Evolutionary conservation across 139 green algal genomes (phyloP), one percentile per base, ranked within the genome.

Genomic region (Deuterostichococcus epilithicus): DNA sequence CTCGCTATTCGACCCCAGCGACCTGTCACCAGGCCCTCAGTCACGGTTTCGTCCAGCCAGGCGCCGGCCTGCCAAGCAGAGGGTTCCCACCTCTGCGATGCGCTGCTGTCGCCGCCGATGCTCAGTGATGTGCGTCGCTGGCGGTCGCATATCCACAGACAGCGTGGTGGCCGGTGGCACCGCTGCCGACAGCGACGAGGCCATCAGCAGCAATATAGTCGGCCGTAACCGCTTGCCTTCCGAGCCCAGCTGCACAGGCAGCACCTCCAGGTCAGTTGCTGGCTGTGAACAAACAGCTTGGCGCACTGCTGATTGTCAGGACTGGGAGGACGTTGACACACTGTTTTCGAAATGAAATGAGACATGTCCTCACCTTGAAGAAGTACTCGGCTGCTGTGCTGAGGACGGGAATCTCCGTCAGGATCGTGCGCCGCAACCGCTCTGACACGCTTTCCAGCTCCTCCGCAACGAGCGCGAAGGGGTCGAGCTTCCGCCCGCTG

Each of bases 221-320:
- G 94, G 92, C 1, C 95, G 83, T 39, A 98, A 79, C 5, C 95
- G 88, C 85, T 98, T 99, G 71, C 96, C 96, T 74, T 97, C 90
- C 0, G 92, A 85, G 32, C 95, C 94, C 3, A 85, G 65, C 76
- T 84, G 80, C 65, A 78, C 22, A 20, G 18, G 72, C 72, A 76
- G 1, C 70, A 45, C n/a, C 67, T 25, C 34, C 33, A 42, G 65
- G 15, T 70, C 15, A 26, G 2, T 26, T 70, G 65, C 65, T 36
- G 65, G 65, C 1, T 15, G 8, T 73, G 34, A 42, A 23, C 34
- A 32, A 59, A 13, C 3, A 45, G 3, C 15, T 73, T 2, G 68
- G 34, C 26, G 25, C 22, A 36, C 23, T 8, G 63, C 8, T 30
- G 8, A 70, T 18, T 33, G 20, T 30, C 63, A 15, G 8, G 23